phyloP scores from a whole-genome alignment of 106 monocot species.

The Vanilla planifolia region DNA sequence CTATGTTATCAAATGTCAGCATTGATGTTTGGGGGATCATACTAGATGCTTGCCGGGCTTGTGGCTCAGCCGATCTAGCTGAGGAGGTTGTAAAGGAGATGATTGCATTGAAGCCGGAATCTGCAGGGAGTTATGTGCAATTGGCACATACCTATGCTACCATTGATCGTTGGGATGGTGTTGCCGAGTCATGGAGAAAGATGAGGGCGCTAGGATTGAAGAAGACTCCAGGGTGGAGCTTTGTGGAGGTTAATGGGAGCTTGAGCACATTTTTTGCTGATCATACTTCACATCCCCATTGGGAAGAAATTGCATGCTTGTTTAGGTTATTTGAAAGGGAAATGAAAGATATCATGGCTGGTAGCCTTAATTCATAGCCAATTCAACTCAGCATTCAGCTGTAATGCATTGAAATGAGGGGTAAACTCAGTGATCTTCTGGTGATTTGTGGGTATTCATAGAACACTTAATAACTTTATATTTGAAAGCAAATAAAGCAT shows the following conservation, averaged over 20 bases:
- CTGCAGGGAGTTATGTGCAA: conserved; percentile 56
- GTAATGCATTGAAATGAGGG: too few species aligned
- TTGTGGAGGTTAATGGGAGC: conserved; percentile 37
- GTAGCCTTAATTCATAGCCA: too few species aligned
- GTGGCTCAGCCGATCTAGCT: conserved; percentile 11
- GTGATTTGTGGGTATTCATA: too few species aligned
- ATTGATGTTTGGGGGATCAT: conserved; percentile 64
- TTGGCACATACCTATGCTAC: conserved; percentile 55
- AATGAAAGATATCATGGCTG: conserved; percentile 45
- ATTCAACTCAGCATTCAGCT: too few species aligned
- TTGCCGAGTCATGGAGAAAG: conserved; percentile 32
- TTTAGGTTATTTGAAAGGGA: conserved; percentile 28
- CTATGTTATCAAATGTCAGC: conserved; percentile 24
- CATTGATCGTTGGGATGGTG: conserved; percentile 42
- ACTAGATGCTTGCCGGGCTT: conserved; percentile 51
- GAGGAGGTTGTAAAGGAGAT: conserved; percentile 45
- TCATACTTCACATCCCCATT: conserved; percentile 28
- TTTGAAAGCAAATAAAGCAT: too few species aligned
- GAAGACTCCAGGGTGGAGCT: conserved; percentile 80
- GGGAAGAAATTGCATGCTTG: conserved; percentile 28
- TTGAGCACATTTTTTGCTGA: conserved; percentile 45
- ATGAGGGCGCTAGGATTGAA: conserved; percentile 59
- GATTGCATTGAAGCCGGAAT: conserved; percentile 26
- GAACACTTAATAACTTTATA: too few species aligned
- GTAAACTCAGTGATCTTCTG: too few species aligned